A percentile compares a stretch with the other conserved stretches of the same genome.
phyloP scores from a whole-genome alignment of 371 early-diverging fungal species.

The Actinomortierella wolfii region DNA sequence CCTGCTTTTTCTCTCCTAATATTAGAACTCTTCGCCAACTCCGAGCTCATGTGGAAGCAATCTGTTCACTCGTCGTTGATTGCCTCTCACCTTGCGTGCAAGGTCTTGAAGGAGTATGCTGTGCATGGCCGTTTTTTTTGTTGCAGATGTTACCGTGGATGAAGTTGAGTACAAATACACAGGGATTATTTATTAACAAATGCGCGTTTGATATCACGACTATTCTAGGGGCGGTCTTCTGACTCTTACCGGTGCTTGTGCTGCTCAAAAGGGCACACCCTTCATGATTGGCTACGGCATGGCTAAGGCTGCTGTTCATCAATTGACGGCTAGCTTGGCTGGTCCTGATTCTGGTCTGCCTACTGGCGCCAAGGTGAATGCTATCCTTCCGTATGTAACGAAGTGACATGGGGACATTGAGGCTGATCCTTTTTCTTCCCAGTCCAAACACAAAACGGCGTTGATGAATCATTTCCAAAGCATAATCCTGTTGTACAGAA shows the following conservation, averaged over 20 bases:
- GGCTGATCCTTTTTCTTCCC: no score
- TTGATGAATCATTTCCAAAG: neutral
- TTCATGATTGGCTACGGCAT: conserved; percentile 93
- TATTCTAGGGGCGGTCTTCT: conserved; percentile 75
- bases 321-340: conserved; percentile 82
- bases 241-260: conserved; percentile 83
- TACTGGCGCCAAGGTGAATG: conserved; percentile 67
- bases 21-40: conserved; percentile 71
- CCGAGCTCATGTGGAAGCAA: conserved; percentile 81
- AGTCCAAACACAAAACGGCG: no score
- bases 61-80: conserved; percentile 84
- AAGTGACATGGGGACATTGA: no score
- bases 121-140: neutral
- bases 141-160: neutral
- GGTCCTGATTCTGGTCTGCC: conserved; percentile 81
- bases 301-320: conserved; percentile 95
- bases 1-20: neutral
- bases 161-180: neutral
- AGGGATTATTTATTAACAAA: neutral
- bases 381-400: conserved; percentile 78
- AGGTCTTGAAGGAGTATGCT: conserved; percentile 70
- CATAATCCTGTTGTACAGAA: neutral
- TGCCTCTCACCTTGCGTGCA: conserved; percentile 81
- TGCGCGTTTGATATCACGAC: neutral
- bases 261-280: conserved; percentile 80